These are phyloP conservation scores for Lactuca saligna DNA, from an alignment of 129 eudicot genomes.

Conservation along the genomic window DNA sequence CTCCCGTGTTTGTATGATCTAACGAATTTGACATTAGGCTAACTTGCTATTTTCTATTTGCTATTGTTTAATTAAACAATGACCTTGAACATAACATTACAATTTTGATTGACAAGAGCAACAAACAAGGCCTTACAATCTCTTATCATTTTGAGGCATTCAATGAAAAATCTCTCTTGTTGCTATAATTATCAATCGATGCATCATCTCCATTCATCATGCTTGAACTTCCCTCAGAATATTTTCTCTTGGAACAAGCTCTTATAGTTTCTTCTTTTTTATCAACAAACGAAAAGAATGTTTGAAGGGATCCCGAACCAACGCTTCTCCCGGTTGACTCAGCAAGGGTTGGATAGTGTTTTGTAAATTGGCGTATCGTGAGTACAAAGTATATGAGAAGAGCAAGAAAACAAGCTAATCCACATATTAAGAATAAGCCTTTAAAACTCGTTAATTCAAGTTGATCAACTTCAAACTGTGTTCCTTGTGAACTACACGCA, in stretches of 20 bases:
- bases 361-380: slow-evolving; percentile 31
- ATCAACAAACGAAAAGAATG: slow-evolving; percentile 44
- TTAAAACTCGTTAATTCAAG: slow-evolving; percentile 52
- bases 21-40: background rate
- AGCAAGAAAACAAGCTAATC: slow-evolving; percentile 47
- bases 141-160: background rate
- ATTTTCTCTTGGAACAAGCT: slow-evolving; percentile 33
- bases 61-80: no score
- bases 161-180: slow-evolving; percentile 2
- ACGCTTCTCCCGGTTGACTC: slow-evolving; percentile 31
- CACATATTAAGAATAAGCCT: slow-evolving; percentile 57
- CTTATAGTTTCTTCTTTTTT: slow-evolving; percentile 44
- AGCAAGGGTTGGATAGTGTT: slow-evolving; percentile 12
- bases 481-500: slow-evolving; percentile 46
- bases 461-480: slow-evolving; percentile 45
- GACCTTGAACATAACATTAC: background rate
- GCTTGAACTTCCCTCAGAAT: slow-evolving; percentile 29
- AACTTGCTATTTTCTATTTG: background rate
- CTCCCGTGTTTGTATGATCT: background rate
- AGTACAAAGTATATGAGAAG: slow-evolving; percentile 39
- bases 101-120: background rate
- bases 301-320: slow-evolving; percentile 36
- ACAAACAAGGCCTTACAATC: background rate
- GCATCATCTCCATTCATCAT: slow-evolving; percentile 13
- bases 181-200: slow-evolving; percentile 13